Base-by-base conservation (phyloP, 306 rosid species). In the Senna siamea region DNA sequence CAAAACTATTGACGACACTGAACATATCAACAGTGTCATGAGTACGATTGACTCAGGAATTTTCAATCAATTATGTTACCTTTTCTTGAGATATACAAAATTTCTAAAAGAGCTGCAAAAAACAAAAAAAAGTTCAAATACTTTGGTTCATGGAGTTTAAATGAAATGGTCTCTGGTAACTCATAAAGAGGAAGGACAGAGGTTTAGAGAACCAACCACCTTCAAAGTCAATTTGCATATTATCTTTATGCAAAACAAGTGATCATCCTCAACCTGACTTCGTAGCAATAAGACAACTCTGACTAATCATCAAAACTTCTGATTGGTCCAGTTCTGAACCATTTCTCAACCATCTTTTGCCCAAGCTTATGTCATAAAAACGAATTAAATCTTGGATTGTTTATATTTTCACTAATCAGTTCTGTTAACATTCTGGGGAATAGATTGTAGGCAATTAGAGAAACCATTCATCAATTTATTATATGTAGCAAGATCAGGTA, bases 401-500 rank as follows among this genome's bases (percentile, higher is more conserved):
- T 51, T 55, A 61, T 47, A 72, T 28, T 35, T 48, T 81, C 81
- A 77, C 44, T 65, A 20, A 55, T 35, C 74, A 71, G 70, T 13
- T 58, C 63, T 65, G 65, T 58, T 66, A 38, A 47, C 57, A 35
- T 38, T 70, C 41, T n/a, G 56, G 41, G 9, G 9, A 2, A 2
- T 9, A 9, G 52, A 11, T 19, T 43, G 48, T 23, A 10, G 76
- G 15, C 78, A 41, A 34, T 75, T 81, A 32, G 80, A 67, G 32
- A 89, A 79, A 35, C 79, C 86, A 76, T 79, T 68, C 85, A 87
- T 86, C 80, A 93, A 69, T 55, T 76, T 81, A 65, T 93, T 93
- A 68, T 89, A 89, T 3, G 92, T 83, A 56, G 86, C 84, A 75
- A 90, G 88, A 82, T 90, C 87, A 28, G 92, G 91, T 76, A 90